A percentile compares a stretch with the other conserved stretches of the same genome.
Evolutionary conservation across 192 early-diverging fungal genomes (phyloP).

Genomic region (Podila epicladia): DNA sequence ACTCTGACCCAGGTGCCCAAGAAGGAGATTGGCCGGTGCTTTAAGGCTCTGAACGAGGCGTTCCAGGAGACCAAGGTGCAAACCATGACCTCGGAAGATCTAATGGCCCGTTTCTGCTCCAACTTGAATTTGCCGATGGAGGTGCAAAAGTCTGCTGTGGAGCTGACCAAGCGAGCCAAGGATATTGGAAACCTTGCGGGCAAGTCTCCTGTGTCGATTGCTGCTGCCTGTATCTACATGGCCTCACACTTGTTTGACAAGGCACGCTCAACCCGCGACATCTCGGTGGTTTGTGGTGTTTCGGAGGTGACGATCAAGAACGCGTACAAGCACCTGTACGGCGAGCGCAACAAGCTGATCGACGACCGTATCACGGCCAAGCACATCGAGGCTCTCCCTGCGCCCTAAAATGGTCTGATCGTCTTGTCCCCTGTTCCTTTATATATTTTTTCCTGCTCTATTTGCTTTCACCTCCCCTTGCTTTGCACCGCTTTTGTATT

Average conservation of each 20-base stretch:
- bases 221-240: conserved; percentile 93
- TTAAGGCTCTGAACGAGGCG: conserved; percentile 70
- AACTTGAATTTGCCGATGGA: conserved; percentile 74
- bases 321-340: conserved; percentile 78
- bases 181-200: conserved; percentile 89
- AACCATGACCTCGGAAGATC: conserved; percentile 75
- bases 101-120: conserved; percentile 85
- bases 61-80: conserved; percentile 65
- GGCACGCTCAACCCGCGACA: conserved; percentile 75
- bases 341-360: conserved; percentile 64
- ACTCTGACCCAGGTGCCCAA: conserved; percentile 90
- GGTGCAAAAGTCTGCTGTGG: conserved; percentile 76
- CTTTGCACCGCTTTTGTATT: too few species aligned
- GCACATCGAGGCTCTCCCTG: conserved; percentile 52
- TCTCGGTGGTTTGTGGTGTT: conserved; percentile 88
- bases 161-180: conserved; percentile 76
- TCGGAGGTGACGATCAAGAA: conserved; percentile 95
- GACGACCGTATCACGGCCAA: conserved; percentile 55
- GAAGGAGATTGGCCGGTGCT: conserved; percentile 92
- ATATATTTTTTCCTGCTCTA: neutral
- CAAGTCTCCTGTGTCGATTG: conserved; percentile 91
- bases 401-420: conserved; percentile 27
- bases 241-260: conserved; percentile 76
- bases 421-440: too few species aligned
- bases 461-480: too few species aligned